Conservation (phyloP, 2,329 filamentous ascomycete genomes). For the Microsporum audouinii region DNA sequence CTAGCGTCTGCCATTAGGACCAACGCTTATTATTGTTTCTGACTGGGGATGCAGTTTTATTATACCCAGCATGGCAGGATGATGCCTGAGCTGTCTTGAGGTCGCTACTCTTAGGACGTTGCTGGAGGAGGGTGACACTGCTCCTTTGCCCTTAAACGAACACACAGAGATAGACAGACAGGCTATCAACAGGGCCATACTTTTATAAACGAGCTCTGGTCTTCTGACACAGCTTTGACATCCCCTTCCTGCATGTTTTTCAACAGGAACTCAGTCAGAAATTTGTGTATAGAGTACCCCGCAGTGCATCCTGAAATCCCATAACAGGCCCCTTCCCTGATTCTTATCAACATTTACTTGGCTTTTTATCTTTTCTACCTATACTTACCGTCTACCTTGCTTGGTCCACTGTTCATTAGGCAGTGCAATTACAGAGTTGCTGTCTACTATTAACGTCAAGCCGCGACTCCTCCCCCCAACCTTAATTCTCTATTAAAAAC, state of each 20-base stretch:
- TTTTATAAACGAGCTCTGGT: background rate
- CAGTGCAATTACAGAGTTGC: background rate
- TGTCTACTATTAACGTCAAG: too few relatives aligned
- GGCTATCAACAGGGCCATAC: background rate
- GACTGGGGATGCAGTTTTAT: background rate
- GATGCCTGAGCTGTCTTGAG: background rate
- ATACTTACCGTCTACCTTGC: background rate
- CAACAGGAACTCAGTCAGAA: background rate
- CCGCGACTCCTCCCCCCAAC: too few relatives aligned
- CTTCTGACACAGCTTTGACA: background rate
- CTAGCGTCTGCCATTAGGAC: background rate
- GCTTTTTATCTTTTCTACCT: background rate
- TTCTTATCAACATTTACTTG: background rate
- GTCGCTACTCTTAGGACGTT: background rate
- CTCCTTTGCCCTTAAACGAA: background rate
- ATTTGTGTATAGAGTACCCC: constrained; percentile 1
- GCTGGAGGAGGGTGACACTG: background rate
- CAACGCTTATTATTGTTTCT: background rate
- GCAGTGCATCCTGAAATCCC: background rate
- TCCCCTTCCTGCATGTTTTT: background rate
- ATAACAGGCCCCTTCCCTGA: background rate
- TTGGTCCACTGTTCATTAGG: background rate
- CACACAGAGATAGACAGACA: background rate
- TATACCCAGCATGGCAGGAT: background rate
- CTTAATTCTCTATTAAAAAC: too few relatives aligned